Evolutionary conservation across 2,329 filamentous ascomycete genomes (phyloP), one percentile per base, ranked within the genome.

Genomic region (Epicoccum nigrum): DNA sequence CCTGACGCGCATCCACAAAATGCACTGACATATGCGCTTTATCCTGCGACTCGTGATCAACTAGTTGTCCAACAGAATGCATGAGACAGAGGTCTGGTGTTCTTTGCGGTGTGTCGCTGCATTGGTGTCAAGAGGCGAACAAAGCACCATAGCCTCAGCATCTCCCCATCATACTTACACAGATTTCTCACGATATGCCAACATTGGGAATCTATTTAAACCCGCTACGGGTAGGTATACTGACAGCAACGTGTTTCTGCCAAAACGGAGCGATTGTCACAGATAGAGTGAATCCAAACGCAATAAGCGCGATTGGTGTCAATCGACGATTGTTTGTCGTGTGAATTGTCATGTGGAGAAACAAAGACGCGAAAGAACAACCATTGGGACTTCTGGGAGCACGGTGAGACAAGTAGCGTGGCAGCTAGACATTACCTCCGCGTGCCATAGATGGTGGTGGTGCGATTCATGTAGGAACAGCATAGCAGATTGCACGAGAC

Each of bases 381-480:
- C 43, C 25, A 38, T 43, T 52, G 49, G 38, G 43, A 46, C 43
- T 42, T 52, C 17, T 45, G 12, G 48, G 37, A 43, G 32, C 15
- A 28, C 12, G n/a, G 25, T 45, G 48, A 51, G 42, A 51, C 48
- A 42, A 19, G 31, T 20, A 25, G 42, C 27, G 48, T 38, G 19
- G 25, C 48, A 51, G 48, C 41, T 34, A 17, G 31, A 42, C 28
- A 21, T 46, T 41, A n/a, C 2, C 32, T 23, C 30, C 42, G 42
- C 37, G 48, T 45, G 28, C 23, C 9, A 9, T 25, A 30, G 28
- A 19, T 28, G 13, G 20, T 11, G 30, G 31, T 7, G 16, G 25
- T 16, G 21, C 37, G 15, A 25, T 27, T 35, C 17, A n/a, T 30
- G 28, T 21, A n/a, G 12, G 15, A 15, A 16, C 19, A 16, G 20